phyloP scores from a whole-genome alignment of 2,329 filamentous ascomycete genomes.

The Mariannaea elegans region DNA sequence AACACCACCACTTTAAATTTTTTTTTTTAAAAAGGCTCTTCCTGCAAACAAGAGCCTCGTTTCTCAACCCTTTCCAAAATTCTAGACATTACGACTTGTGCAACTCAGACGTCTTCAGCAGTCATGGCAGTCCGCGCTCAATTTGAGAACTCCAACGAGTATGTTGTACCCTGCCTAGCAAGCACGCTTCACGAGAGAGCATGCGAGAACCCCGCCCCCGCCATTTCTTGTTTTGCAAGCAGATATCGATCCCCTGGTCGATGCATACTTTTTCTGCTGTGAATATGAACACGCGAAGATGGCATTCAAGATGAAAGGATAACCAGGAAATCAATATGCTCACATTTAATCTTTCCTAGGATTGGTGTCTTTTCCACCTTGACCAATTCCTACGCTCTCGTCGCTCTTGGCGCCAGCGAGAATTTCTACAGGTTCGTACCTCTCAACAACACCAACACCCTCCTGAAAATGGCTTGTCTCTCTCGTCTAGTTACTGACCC shows the following conservation, averaged over 20 bases:
- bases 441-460: background rate
- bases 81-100: slow-evolving; percentile 25
- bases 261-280: slow-evolving; percentile 1
- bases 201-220: slow-evolving; percentile 33
- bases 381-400: slow-evolving; percentile 96
- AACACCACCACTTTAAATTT: background rate
- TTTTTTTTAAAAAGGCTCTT: background rate
- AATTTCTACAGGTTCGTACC: slow-evolving; percentile 88
- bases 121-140: slow-evolving; percentile 75
- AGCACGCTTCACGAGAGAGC: background rate
- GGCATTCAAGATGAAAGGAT: background rate
- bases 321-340: slow-evolving; percentile 11
- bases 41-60: background rate
- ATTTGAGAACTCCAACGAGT: slow-evolving; percentile 94
- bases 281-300: no score
- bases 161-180: slow-evolving; percentile 48
- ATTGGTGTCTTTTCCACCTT: slow-evolving; percentile 97
- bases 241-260: slow-evolving; percentile 1
- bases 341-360: slow-evolving; percentile 56
- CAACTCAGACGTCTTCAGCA: slow-evolving; percentile 31
- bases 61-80: slow-evolving; percentile 23
- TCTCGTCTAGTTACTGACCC: background rate
- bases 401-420: slow-evolving; percentile 93
- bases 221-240: slow-evolving; percentile 10
- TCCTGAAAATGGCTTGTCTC: background rate